Conservation (phyloP, 2,329 filamentous ascomycete genomes). For the Tolypocladium tropicale region DNA sequence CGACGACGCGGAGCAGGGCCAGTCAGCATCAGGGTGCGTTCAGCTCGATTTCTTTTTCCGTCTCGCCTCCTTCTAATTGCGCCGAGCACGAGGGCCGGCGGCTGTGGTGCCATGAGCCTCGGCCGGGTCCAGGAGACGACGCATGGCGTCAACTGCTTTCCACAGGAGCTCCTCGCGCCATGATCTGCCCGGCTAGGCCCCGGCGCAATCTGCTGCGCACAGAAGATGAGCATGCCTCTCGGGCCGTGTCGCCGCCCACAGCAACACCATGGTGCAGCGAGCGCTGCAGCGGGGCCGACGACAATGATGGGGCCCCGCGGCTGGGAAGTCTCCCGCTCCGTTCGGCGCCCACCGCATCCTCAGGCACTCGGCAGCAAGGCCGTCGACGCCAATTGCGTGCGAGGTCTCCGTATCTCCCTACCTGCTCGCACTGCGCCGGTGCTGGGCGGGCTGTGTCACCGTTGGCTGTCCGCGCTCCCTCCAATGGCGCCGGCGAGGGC, state of each 20-base stretch:
- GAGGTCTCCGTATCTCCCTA: too few relatives aligned
- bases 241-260: background rate
- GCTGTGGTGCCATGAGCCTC: background rate
- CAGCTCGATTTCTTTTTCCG: background rate
- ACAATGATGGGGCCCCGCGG: background rate
- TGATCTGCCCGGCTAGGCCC: background rate
- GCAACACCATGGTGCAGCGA: background rate
- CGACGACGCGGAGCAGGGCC: slow-evolving; percentile 10
- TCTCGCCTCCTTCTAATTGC: background rate
- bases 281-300: background rate
- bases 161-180: too few relatives aligned
- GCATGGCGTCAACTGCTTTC: background rate
- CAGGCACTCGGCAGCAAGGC: background rate
- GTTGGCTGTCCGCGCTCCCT: background rate
- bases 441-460: background rate
- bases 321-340: background rate
- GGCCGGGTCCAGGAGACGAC: background rate
- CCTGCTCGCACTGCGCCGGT: background rate
- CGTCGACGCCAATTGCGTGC: background rate
- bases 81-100: background rate
- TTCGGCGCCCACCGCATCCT: background rate
- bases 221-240: too few relatives aligned
- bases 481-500: background rate
- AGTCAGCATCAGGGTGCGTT: slow-evolving; percentile 28
- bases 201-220: background rate